Conservation (phyloP, 2,329 filamentous ascomycete genomes). For the Ophiostoma piceae region DNA sequence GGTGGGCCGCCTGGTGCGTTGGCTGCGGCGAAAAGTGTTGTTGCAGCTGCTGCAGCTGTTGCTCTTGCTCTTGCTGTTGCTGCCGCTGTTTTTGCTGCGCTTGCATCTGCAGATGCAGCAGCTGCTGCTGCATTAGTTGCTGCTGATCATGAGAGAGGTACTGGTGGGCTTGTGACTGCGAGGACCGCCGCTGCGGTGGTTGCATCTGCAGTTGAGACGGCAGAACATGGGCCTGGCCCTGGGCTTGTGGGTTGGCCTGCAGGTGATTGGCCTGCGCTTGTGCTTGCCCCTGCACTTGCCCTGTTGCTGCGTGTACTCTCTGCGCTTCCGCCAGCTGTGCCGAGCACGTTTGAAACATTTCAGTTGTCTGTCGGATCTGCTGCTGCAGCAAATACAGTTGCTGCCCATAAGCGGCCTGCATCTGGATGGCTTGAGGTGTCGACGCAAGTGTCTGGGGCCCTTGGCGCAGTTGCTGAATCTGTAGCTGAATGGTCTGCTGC, state of each 20-base stretch:
- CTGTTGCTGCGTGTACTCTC: background rate
- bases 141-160: constrained; percentile 23
- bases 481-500: background rate
- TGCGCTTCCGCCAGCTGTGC: background rate
- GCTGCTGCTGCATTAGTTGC: too few relatives aligned
- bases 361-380: background rate
- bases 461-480: constrained; percentile 11
- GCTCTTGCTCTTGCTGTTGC: background rate
- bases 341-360: background rate
- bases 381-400: background rate
- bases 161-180: constrained; percentile 13
- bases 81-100: too few relatives aligned
- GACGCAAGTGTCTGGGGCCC: background rate
- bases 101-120: too few relatives aligned
- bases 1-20: too few relatives aligned
- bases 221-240: background rate
- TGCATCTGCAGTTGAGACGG: constrained; percentile 16
- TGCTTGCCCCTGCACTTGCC: background rate
- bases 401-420: background rate
- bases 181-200: constrained; percentile 10
- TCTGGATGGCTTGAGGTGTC: background rate
- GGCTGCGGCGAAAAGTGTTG: background rate
- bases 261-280: background rate
- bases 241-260: background rate
- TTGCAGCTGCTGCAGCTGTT: background rate